phyloP scores from a whole-genome alignment of 225 moss, liverwort and hornwort genomes.

The Antitrichia curtipendula region DNA sequence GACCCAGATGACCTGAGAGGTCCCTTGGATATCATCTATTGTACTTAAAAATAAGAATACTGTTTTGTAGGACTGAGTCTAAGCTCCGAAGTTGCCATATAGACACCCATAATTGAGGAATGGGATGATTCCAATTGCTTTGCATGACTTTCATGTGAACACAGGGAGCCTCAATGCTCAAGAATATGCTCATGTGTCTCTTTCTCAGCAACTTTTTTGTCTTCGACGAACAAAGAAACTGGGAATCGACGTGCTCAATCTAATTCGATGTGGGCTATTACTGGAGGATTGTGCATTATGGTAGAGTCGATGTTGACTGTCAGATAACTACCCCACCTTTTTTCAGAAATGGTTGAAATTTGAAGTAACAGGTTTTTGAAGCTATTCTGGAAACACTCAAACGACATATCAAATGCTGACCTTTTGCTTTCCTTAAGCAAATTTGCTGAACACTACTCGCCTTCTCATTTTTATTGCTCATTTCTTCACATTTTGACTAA shows the following conservation, averaged over 20 bases:
- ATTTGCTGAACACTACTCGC: background rate
- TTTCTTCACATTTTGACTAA: background rate
- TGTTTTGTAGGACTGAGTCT: no score
- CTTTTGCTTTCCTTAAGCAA: background rate
- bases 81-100: background rate
- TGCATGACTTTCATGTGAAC: background rate
- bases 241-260: background rate
- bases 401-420: background rate
- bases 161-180: no score
- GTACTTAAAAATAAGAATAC: background rate
- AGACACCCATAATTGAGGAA: background rate
- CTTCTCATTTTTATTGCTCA: background rate
- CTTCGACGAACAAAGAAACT: rapidly evolving
- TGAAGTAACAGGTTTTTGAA: no score
- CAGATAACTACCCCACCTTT: background rate
- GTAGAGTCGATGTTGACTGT: background rate
- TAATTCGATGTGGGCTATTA: no score
- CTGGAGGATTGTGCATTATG: no score
- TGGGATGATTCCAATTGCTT: background rate
- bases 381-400: background rate
- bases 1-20: background rate
- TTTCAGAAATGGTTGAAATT: background rate
- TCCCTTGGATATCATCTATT: background rate
- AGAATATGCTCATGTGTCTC: background rate
- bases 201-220: background rate